phyloP scores from a whole-genome alignment of 306 rosid species.

The Cucurbita ficifolia region DNA sequence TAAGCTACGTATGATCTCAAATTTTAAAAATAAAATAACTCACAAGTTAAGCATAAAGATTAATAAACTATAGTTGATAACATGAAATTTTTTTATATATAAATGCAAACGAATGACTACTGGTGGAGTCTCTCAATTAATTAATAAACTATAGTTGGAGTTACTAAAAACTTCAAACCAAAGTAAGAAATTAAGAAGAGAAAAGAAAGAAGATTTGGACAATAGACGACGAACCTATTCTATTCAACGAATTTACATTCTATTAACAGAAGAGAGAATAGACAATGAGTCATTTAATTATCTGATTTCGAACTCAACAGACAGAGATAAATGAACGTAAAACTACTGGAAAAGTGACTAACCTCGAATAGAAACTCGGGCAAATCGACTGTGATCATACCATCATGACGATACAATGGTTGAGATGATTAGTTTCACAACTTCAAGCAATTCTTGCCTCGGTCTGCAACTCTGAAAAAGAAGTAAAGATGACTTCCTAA shows the following conservation, averaged over 20 bases:
- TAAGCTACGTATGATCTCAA: no score
- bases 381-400: background rate
- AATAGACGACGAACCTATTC: background rate
- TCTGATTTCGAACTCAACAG: background rate
- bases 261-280: background rate
- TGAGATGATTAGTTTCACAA: background rate
- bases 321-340: background rate
- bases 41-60: no score
- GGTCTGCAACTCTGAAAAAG: background rate
- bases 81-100: background rate
- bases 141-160: background rate
- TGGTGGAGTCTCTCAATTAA: background rate
- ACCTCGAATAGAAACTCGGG: background rate
- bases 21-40: background rate
- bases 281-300: background rate
- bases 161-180: no score
- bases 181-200: background rate
- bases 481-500: background rate
- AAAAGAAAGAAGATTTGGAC: background rate
- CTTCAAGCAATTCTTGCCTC: background rate
- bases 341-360: background rate
- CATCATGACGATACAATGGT: background rate
- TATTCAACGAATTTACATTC: slow-evolving; percentile 1
- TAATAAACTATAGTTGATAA: no score
- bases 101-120: background rate